A percentile compares a stretch with the other conserved stretches of the same genome.
phyloP scores from a whole-genome alignment of 495 filamentous ascomycete genomes.

The Xylaria castorea region DNA sequence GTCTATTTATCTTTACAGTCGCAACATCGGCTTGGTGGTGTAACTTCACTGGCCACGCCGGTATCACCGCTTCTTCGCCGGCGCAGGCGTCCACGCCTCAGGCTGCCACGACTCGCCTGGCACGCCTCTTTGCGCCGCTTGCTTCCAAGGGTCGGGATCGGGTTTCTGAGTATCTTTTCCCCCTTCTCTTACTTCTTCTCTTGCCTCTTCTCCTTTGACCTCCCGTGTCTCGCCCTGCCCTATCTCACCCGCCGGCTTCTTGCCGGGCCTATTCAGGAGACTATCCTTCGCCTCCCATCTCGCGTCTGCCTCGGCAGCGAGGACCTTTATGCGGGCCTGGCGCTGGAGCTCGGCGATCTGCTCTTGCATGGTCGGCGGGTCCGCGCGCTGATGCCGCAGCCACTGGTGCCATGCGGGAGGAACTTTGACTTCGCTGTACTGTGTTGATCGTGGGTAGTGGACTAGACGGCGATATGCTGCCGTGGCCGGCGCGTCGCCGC shows the following conservation, averaged over 20 bases:
- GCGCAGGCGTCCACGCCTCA: slow-evolving; percentile 67
- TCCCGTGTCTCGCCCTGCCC: slow-evolving; percentile 33
- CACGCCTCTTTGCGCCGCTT: slow-evolving; percentile 43
- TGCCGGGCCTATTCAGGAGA: slow-evolving; percentile 38
- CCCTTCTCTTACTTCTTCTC: slow-evolving; percentile 27
- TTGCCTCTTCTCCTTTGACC: slow-evolving; percentile 38
- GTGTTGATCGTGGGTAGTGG: slow-evolving; percentile 64
- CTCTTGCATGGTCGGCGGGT: slow-evolving; percentile 76
- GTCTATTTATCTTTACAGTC: slow-evolving; percentile 3
- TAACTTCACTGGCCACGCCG: background rate
- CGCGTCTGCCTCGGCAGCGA: slow-evolving; percentile 81
- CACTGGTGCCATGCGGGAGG: slow-evolving; percentile 93
- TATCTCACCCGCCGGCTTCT: slow-evolving; percentile 11
- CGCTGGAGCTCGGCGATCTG: slow-evolving; percentile 73
- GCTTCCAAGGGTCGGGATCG: slow-evolving; percentile 68
- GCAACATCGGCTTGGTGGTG: background rate
- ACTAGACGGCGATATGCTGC: slow-evolving; percentile 69
- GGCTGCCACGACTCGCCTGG: slow-evolving; percentile 83
- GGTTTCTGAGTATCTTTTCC: slow-evolving; percentile 31
- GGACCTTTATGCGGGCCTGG: slow-evolving; percentile 70
- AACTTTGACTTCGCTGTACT: slow-evolving; percentile 67
- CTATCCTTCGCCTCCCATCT: slow-evolving; percentile 80
- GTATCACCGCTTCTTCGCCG: slow-evolving; percentile 40
- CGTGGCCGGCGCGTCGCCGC: slow-evolving; percentile 58
- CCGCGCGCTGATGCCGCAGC: slow-evolving; percentile 80